Percentiles rank a stretch among this genome's conserved stretches.
phyloP scores from a whole-genome alignment of 306 rosid species.

The Citrullus colocynthis region DNA sequence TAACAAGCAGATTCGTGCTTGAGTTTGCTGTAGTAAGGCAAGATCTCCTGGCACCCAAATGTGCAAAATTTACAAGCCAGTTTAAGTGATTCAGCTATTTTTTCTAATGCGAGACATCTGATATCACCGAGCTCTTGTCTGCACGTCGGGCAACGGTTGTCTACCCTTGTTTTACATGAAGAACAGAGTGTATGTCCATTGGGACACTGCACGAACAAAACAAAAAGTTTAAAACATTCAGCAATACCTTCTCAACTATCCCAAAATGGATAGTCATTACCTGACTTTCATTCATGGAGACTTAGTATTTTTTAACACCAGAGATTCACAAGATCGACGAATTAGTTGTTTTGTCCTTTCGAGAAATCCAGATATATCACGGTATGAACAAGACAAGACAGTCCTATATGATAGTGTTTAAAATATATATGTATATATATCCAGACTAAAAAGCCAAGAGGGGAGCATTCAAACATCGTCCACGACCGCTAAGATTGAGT shows the following conservation, averaged over 20 bases:
- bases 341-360: background rate
- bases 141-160: slow-evolving; percentile 8
- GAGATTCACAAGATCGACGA: background rate
- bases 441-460: background rate
- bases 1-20: slow-evolving; percentile 6
- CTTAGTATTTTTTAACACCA: background rate
- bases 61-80: slow-evolving; percentile 8
- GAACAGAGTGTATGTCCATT: slow-evolving; percentile 8
- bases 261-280: background rate
- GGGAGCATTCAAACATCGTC: background rate
- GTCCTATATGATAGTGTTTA: background rate
- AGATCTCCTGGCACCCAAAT: background rate
- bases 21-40: slow-evolving; percentile 8
- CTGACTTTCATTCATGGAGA: background rate
- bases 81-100: slow-evolving; percentile 4
- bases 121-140: slow-evolving; percentile 9
- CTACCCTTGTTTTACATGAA: slow-evolving; percentile 5
- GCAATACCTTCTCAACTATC: background rate
- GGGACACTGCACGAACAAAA: slow-evolving; percentile 3
- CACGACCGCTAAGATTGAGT: background rate
- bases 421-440: no score
- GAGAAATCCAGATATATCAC: background rate
- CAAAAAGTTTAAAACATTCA: background rate
- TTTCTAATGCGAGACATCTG: slow-evolving; percentile 8
- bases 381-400: background rate